phyloP scores from a whole-genome alignment of 2,329 filamentous ascomycete species.

The Phaeosphaeria sp. region DNA sequence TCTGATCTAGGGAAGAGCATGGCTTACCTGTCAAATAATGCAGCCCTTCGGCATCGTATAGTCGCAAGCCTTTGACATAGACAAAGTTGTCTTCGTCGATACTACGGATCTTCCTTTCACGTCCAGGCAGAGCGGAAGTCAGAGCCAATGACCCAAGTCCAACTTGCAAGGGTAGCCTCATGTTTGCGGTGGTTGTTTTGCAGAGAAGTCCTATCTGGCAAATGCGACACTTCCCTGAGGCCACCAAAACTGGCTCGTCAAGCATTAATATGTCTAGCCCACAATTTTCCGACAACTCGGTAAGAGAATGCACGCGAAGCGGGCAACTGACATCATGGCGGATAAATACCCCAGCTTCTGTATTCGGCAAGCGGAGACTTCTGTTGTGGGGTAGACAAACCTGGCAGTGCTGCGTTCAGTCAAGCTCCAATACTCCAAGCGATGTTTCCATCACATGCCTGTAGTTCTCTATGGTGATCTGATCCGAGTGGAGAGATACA shows the following conservation, averaged over 20 bases:
- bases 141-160: conserved; percentile 19
- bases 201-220: background rate
- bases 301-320: background rate
- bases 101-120: conserved; percentile 10
- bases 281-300: conserved; percentile 3
- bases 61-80: conserved; percentile 39
- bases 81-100: conserved; percentile 45
- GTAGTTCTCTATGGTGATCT: background rate
- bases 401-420: background rate
- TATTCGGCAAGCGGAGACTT: conserved; percentile 17
- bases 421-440: conserved; percentile 5
- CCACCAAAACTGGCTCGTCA: background rate
- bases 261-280: conserved; percentile 15
- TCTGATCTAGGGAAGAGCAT: background rate
- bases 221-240: background rate
- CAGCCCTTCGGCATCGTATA: conserved; percentile 43
- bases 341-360: conserved; percentile 14
- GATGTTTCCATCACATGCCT: background rate
- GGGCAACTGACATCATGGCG: conserved; percentile 20
- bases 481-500: background rate
- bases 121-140: conserved; percentile 10
- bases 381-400: conserved; percentile 15
- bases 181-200: conserved; percentile 4
- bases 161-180: conserved; percentile 17
- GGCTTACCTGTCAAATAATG: conserved; percentile 44